phyloP scores from a whole-genome alignment of 768 basidiomycete genomes.

The Mycena sanguinolenta region DNA sequence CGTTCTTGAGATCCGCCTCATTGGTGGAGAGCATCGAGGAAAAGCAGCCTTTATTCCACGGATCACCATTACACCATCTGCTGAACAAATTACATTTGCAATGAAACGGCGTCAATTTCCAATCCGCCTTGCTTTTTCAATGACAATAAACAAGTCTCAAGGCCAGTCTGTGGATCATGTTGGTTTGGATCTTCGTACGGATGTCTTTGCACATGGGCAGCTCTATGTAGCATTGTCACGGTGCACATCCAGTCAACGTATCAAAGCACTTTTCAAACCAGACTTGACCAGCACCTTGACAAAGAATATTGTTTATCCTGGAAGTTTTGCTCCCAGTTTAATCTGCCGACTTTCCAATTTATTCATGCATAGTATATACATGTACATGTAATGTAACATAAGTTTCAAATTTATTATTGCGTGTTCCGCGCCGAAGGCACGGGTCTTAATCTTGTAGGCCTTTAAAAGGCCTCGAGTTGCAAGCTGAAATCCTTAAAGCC shows the following conservation, averaged over 20 bases:
- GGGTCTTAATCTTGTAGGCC: too few relatives aligned
- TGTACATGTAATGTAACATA: too few relatives aligned
- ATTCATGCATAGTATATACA: too few relatives aligned
- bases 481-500: too few relatives aligned
- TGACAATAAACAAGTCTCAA: not conserved
- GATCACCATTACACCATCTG: not conserved
- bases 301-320: conserved; percentile 2
- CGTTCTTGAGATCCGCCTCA: not conserved
- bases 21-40: not conserved
- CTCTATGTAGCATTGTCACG: conserved; percentile 6
- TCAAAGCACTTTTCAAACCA: not conserved
- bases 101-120: not conserved
- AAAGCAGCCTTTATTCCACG: not conserved
- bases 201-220: conserved; percentile 10
- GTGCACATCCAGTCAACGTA: conserved; percentile 48
- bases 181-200: not conserved
- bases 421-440: too few relatives aligned
- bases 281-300: not conserved
- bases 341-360: too few relatives aligned
- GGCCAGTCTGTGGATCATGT: not conserved
- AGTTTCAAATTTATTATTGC: too few relatives aligned
- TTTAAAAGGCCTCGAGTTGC: too few relatives aligned
- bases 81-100: not conserved
- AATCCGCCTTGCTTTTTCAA: conserved; percentile 21
- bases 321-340: not conserved